phyloP scores from a whole-genome alignment of 108 stramenopile species.

The Epithemia pelagica region DNA sequence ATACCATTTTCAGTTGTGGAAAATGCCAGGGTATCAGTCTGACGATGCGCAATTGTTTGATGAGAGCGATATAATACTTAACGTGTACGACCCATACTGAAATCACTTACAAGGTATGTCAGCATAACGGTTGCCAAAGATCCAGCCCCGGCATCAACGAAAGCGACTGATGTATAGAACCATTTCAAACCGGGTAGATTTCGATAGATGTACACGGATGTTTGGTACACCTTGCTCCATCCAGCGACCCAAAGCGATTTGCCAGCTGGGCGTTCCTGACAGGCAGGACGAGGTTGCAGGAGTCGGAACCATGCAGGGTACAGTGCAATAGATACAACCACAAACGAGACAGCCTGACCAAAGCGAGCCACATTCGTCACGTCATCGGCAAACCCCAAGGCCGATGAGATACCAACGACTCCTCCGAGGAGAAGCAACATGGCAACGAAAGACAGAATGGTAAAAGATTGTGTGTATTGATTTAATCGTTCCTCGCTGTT shows the following conservation, averaged over 20 bases:
- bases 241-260: conserved; percentile 33
- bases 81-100: no score
- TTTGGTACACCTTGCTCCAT: conserved; percentile 35
- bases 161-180: conserved; percentile 41
- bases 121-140: conserved; percentile 24
- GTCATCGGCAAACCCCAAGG: conserved; percentile 24
- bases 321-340: conserved; percentile 21
- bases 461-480: conserved; percentile 48
- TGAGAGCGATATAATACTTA: no score
- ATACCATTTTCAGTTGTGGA: conserved; percentile 35
- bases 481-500: conserved; percentile 42
- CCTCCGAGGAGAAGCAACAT: conserved; percentile 43
- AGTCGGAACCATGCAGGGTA: conserved; percentile 39
- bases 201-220: conserved; percentile 21
- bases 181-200: conserved; percentile 36
- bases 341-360: conserved; percentile 35
- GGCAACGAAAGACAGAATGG: conserved; percentile 38
- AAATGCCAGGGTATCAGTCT: conserved; percentile 38
- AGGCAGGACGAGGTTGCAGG: conserved; percentile 35
- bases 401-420: conserved; percentile 28
- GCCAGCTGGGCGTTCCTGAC: conserved; percentile 30
- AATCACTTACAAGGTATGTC: conserved; percentile 1
- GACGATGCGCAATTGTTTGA: conserved; percentile 47
- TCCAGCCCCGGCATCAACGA: conserved; percentile 38
- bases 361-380: conserved; percentile 35